Evolutionary conservation across 192 early-diverging fungal species (phyloP).

Genomic region (Piromyces sp.): DNA sequence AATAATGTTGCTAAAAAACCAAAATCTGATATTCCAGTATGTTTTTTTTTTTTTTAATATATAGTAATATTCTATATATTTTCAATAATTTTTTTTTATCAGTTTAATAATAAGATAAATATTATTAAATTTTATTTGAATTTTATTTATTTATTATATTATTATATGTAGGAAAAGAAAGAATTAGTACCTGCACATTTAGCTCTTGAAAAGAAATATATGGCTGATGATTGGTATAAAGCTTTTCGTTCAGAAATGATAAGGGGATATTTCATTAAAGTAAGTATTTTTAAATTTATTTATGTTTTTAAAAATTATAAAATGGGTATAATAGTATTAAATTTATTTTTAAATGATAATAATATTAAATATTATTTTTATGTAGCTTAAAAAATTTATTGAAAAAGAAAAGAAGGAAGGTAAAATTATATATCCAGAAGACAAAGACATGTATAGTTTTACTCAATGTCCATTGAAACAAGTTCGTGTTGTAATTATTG

Average conservation of each 20-base stretch:
- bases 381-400: constrained; percentile 23
- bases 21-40: not conserved
- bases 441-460: constrained; percentile 57
- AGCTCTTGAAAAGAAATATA: constrained; percentile 44
- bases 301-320: too few species aligned
- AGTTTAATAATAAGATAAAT: too few species aligned
- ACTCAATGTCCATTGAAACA: constrained; percentile 41
- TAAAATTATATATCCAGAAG: constrained; percentile 53
- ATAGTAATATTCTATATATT: too few species aligned
- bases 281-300: constrained; percentile 10
- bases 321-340: too few species aligned
- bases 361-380: too few species aligned
- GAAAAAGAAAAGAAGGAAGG: constrained; percentile 23
- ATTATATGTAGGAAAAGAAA: not conserved
- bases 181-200: constrained; percentile 1
- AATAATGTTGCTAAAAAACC: not conserved
- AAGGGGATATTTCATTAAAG: constrained; percentile 41
- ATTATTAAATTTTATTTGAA: too few species aligned
- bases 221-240: constrained; percentile 55
- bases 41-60: too few species aligned
- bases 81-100: too few species aligned
- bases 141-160: too few species aligned
- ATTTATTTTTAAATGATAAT: too few species aligned
- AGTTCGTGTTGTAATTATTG: constrained; percentile 78
- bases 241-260: constrained; percentile 35